These are phyloP conservation scores for Luffa acutangula DNA, from an alignment of 306 rosid species.

Conservation along the genomic window DNA sequence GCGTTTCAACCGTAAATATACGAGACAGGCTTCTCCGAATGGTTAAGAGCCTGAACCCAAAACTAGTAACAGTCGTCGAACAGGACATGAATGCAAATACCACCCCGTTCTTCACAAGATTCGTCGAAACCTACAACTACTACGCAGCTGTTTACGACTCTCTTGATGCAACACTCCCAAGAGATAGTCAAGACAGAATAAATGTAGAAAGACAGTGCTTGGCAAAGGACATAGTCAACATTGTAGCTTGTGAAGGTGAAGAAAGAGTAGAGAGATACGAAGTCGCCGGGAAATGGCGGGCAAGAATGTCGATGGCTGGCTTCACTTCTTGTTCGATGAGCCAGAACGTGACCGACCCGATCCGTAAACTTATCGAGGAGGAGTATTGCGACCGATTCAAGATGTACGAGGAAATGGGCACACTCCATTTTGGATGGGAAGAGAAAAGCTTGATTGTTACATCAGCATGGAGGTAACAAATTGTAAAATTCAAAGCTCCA, in stretches of 20 bases:
- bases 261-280: conserved; percentile 88
- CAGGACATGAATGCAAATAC: conserved; percentile 95
- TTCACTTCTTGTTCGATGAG: conserved; percentile 54
- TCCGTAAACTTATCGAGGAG: conserved; percentile 36
- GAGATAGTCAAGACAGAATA: conserved; percentile 85
- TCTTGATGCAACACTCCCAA: conserved; percentile 79
- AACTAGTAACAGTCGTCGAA: conserved; percentile 82
- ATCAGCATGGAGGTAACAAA: conserved; percentile 74
- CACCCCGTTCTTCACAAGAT: conserved; percentile 68
- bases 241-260: conserved; percentile 87
- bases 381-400: conserved; percentile 60
- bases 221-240: conserved; percentile 86
- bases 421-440: conserved; percentile 92
- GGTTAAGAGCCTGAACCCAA: conserved; percentile 83
- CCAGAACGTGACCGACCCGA: conserved; percentile 28
- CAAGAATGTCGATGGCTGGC: conserved; percentile 95
- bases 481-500: background rate
- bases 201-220: conserved; percentile 93
- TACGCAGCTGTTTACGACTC: conserved; percentile 83
- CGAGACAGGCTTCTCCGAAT: conserved; percentile 87
- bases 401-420: conserved; percentile 66
- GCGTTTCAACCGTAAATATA: conserved; percentile 72
- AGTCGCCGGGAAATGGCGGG: conserved; percentile 97
- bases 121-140: conserved; percentile 70
- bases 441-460: conserved; percentile 81